Base-by-base conservation (phyloP, 1,139 yeast species). In the Debaryomyces fabryi region DNA sequence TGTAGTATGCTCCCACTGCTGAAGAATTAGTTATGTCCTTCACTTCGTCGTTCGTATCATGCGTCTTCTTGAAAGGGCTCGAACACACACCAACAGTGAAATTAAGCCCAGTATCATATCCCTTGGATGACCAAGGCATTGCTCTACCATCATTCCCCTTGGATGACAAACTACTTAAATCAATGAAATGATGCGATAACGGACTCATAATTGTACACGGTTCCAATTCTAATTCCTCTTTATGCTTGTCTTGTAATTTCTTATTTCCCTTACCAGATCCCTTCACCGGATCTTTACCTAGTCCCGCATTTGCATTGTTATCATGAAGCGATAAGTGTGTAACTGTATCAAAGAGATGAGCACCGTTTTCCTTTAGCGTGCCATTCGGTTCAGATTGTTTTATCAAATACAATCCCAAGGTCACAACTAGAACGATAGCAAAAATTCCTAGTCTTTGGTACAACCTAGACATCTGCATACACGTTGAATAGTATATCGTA, bases 1-100 rank as follows among this genome's bases (percentile, higher is more conserved):
- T 72, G 63, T 84, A 90, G 61, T 68, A 86, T 0, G 85, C 96
- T 9, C 95, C 93, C 32, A 86, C 81, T 39, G 67, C 67, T 10
- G 83, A 69, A 4, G 76, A 69, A 56, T 85, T 81, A 23, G 70
- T 56, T 30, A 73, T 68, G 48, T 74, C 79, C 30, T 67, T 57
- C 27, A 77, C 67, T 45, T 68, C 72, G 8, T 59, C 52, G 6
- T 49, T 44, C 15, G 53, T 57, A 41, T 73, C 74, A 10, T 65
- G 65, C 13, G 60, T 49, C 44, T 66, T 65, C 50, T 75, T 75
- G 61, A 83, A 68, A 0, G 89, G 88, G 8, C 84, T 73, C 6
- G 91, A 81, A 60, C 97, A 91, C 3, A 91, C 74, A 8, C 95
- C 93, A 38, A 91, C 58, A 0, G 96, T 87, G 67, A 85, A 91